Evolutionary conservation across 345 rosid genomes (phyloP).

Genomic region (Hevea brasiliensis): DNA sequence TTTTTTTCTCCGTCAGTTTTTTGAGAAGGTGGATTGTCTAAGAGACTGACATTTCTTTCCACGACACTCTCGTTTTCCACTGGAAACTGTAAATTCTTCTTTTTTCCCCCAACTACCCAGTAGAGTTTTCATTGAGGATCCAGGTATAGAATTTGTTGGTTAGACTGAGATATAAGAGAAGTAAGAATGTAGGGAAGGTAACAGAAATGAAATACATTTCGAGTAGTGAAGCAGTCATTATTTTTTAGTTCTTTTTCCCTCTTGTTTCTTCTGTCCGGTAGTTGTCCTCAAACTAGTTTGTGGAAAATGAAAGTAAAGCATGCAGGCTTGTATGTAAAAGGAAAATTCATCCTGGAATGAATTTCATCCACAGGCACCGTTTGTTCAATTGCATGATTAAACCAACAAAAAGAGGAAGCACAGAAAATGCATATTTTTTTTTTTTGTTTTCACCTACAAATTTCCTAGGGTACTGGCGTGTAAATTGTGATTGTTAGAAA

Average conservation of each 20-base stretch:
- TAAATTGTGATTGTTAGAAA: background rate
- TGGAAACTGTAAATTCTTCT: constrained; percentile 35
- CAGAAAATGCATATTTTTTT: background rate
- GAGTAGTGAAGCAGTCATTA: background rate
- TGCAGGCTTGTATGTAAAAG: background rate
- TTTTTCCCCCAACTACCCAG: constrained; percentile 17
- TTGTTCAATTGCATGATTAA: background rate
- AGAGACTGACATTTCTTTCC: constrained; percentile 10
- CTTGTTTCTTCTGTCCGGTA: background rate
- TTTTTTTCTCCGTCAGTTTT: background rate
- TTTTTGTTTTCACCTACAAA: background rate
- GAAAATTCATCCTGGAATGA: background rate
- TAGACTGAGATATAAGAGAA: background rate
- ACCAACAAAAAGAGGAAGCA: background rate
- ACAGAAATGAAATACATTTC: constrained; percentile 12
- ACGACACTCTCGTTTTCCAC: constrained; percentile 29
- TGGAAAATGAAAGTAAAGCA: background rate
- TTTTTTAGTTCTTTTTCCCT: background rate
- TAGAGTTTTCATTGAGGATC: constrained; percentile 24
- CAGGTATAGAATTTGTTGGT: constrained; percentile 1
- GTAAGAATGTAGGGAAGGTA: background rate
- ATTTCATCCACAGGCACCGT: background rate
- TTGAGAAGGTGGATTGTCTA: background rate
- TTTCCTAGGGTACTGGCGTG: background rate
- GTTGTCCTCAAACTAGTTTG: background rate